A percentile compares a stretch with the other conserved stretches of the same genome.
phyloP scores from a whole-genome alignment of 768 basidiomycete species.

The Mrakia hoshinonis region DNA sequence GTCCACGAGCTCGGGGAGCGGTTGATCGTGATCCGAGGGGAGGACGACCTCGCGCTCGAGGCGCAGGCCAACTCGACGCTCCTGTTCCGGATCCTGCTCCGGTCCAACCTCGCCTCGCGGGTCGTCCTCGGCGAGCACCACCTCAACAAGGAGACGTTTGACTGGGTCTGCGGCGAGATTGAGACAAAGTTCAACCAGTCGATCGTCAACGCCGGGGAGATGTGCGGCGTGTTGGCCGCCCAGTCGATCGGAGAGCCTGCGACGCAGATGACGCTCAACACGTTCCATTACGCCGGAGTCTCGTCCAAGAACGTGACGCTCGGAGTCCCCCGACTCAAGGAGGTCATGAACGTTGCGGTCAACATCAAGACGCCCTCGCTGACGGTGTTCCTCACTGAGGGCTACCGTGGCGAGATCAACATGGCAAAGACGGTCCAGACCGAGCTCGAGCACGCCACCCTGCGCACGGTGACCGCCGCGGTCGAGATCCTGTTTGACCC shows the following conservation, averaged over 20 bases:
- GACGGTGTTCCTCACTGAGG: conserved; percentile 75
- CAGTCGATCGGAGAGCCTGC: conserved; percentile 99
- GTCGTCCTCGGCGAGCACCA: conserved; percentile 81
- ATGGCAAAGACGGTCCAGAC: conserved; percentile 83
- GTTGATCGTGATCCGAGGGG: conserved; percentile 78
- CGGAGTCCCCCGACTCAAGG: conserved; percentile 97
- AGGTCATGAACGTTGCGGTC: conserved; percentile 97
- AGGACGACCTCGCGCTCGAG: conserved; percentile 61
- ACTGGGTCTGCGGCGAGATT: conserved; percentile 94
- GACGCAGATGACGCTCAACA: conserved; percentile 99
- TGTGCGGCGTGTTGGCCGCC: conserved; percentile 96
- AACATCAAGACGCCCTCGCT: conserved; percentile 98
- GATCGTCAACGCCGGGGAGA: conserved; percentile 86
- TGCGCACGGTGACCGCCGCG: conserved; percentile 85
- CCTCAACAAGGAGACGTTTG: conserved; percentile 84
- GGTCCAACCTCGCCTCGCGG: conserved; percentile 76
- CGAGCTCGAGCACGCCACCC: conserved; percentile 83
- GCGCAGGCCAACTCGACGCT: conserved; percentile 83
- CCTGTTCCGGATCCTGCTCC: conserved; percentile 86
- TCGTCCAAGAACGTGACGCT: conserved; percentile 99
- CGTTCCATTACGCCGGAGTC: conserved; percentile 92
- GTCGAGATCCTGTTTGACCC: conserved; percentile 99
- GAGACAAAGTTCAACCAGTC: conserved; percentile 94
- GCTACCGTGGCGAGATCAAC: conserved; percentile 53
- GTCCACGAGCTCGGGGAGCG: conserved; percentile 66